Evolutionary conservation across 257 asterid species (phyloP), one percentile per base, ranked within the genome.

Genomic region (Eucommia ulmoides): DNA sequence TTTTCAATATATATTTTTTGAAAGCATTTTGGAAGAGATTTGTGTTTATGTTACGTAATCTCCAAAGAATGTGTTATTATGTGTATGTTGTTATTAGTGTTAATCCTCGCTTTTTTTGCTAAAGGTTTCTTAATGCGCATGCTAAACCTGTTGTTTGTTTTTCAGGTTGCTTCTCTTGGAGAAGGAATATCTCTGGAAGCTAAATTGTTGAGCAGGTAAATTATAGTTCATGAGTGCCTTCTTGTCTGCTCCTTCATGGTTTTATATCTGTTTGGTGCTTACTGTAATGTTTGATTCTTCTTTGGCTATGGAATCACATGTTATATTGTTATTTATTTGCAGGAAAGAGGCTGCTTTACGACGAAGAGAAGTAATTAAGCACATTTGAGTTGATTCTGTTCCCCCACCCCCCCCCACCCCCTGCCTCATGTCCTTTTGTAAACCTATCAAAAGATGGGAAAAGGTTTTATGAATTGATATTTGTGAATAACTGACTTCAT

Each of bases 171-270:
- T 58, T 73, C 93, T 61, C 83, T 89, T 33, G 96, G 96, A 56
- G 94, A 85, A 80, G 97, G 96, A 58, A 89, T 82, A 62, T 89
- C 96, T 23, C 62, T 89, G 75, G 97, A 89, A 80, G 93, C 96
- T 61, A 89, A 89, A 62, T 78, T 85, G 57, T 65, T 89, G 66
- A 85, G 85, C 96, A 84, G 98, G 96, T 82, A 68, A 44, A 51
- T 16, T 82, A 68, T 38, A 51, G 14, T 5, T 35, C 24, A 20
- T 20, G 50, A 61, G 44, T 33, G 59, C 35, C 47, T 58, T 61
- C 60, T 38, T 48, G 19, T 33, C 55, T 59, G 65, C 46, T 56
- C 33, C 45, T 20, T 64, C 62, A 49, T 59, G 49, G 38, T 29
- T 29, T 29, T 29, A 12, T 6, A 29, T 29, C 8, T 12, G 12